Evolutionary conservation across 352 stramenopile genomes (phyloP).

Genomic region (Hyaloperonospora brassicae): DNA sequence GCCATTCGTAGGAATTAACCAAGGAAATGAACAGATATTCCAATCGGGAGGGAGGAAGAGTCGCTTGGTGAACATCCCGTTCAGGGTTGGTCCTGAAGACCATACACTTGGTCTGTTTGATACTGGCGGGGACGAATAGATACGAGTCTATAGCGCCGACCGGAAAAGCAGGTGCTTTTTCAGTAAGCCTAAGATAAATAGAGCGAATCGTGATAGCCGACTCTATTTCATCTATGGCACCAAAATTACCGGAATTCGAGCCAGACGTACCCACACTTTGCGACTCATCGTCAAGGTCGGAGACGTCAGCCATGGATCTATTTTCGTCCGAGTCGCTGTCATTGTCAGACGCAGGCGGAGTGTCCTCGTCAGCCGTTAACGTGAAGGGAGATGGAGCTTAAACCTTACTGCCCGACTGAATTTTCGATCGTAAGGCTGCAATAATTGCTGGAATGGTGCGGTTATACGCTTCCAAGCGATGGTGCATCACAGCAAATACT

Average conservation of each 20-base stretch:
- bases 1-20: not conserved
- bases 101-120: not conserved
- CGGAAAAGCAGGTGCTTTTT: not conserved
- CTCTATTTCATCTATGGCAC: too few species aligned
- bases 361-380: too few species aligned
- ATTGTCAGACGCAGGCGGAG: not conserved
- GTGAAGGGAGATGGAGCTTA: too few species aligned
- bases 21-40: not conserved
- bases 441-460: not conserved
- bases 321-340: not conserved
- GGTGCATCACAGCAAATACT: not conserved
- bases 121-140: not conserved
- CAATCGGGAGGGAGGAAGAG: not conserved
- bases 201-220: too few species aligned
- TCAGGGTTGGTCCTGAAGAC: not conserved
- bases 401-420: not conserved
- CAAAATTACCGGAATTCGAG: too few species aligned
- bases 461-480: not conserved
- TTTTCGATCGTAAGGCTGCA: not conserved
- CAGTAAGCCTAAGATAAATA: not conserved
- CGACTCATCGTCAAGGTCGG: not conserved
- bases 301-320: too few species aligned
- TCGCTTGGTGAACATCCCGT: not conserved
- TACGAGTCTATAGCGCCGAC: not conserved
- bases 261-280: not conserved